Conservation (phyloP, 2,329 filamentous ascomycete genomes). For the Truncatella angustata region DNA sequence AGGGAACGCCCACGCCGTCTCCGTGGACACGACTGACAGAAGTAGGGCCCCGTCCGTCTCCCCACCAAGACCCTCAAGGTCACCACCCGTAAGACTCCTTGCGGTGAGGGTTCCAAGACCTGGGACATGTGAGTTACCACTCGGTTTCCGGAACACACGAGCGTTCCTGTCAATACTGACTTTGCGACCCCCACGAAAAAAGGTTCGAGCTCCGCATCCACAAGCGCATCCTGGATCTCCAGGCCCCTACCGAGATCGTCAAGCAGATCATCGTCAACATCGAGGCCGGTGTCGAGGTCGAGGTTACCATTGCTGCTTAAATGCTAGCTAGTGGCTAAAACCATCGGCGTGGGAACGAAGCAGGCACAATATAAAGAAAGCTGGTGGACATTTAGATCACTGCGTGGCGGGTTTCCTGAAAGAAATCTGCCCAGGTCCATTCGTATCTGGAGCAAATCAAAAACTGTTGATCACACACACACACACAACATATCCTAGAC, state of each 20-base stretch:
- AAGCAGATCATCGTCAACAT: slow-evolving; percentile 98
- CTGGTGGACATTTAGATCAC: slow-evolving; percentile 1
- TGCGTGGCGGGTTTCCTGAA: neutral
- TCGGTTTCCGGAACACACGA: too few relatives aligned
- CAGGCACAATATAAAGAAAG: too few relatives aligned
- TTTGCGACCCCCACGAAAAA: too few relatives aligned
- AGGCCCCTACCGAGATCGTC: slow-evolving; percentile 96
- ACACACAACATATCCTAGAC: too few relatives aligned
- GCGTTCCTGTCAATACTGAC: too few relatives aligned
- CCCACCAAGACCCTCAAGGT: slow-evolving; percentile 97
- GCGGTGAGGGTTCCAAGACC: slow-evolving; percentile 99
- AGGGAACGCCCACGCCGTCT: too few relatives aligned
- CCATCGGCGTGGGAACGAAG: too few relatives aligned
- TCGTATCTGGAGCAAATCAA: neutral
- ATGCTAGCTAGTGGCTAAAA: slow-evolving; percentile 9
- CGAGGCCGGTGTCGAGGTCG: slow-evolving; percentile 88
- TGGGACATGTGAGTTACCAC: slow-evolving; percentile 98
- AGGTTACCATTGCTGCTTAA: slow-evolving; percentile 89
- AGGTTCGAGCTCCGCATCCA: slow-evolving; percentile 99
- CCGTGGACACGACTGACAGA: too few relatives aligned
- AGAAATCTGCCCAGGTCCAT: neutral
- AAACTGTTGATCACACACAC: slow-evolving; percentile 1
- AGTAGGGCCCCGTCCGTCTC: slow-evolving; percentile 84
- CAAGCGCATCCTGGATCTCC: slow-evolving; percentile 94
- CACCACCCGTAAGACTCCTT: slow-evolving; percentile 98